Base-by-base conservation (phyloP, 2,329 filamentous ascomycete species). In the Cladosporium velox region DNA sequence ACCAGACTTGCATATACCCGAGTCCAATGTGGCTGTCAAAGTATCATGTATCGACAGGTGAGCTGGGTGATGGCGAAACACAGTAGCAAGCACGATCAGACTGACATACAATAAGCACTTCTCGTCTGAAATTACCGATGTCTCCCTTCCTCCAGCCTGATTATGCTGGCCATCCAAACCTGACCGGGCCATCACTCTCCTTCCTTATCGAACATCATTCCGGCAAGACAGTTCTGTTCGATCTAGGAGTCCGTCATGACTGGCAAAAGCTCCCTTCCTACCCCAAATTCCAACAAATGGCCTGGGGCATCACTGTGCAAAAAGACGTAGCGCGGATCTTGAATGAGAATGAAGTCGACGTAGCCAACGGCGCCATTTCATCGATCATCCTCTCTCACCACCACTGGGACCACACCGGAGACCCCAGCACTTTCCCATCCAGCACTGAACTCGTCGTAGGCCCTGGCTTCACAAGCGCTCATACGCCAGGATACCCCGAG, bases 161-260 rank as follows among this genome's bases (percentile, higher is more conserved):
- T 55, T 81, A 82, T 59, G 72, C 72, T 62, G 80, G 78, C 24
- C 74, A 77, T 30, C 72, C 74, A 1, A 66, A 75, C 15, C 72
- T 82, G 18, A 70, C 72, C 7, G 77, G 76, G 32, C 82, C 82
- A 2, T 76, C 79, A 1, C 80, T 79, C 71, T 79, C 79, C 3
- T 86, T 85, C 70, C 74, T 84, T 1, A 80, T 86, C 62, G 77
- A 83, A 64, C 82, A 85, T 64, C 74, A 77, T 0, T 77, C 77
- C 1, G 76, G 75, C 6, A 77, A 78, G 51, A 77, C 76, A 26
- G 70, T 82, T 1, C 71, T 85, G 3, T 84, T 83, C 68, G 83
- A 85, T 65, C 76, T 85, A 0, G 81, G 80, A 1, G 75, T 81
- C 6, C 76, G 79, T 5, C 82, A 83, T 68, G 81, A 86, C 69